A percentile compares a stretch with the other conserved stretches of the same genome.
Evolutionary conservation across 192 early-diverging fungal genomes (phyloP).

Genomic region (Coemansia sp.): DNA sequence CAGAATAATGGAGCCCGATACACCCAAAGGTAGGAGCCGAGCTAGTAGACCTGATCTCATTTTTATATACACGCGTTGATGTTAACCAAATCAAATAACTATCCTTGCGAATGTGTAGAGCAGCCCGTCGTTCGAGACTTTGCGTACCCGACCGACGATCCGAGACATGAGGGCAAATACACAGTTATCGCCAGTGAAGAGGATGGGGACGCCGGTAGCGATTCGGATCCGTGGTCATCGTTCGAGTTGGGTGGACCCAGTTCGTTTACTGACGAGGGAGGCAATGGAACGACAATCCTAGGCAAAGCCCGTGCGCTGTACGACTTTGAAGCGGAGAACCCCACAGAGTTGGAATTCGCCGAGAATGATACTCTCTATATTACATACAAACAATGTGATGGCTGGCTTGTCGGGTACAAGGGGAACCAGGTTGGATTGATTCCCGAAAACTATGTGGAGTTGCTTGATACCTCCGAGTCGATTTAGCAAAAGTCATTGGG

Average conservation of each 20-base stretch:
- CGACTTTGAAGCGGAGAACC: conserved; percentile 75
- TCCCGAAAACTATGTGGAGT: conserved; percentile 78
- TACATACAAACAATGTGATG: conserved; percentile 71
- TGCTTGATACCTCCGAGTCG: conserved; percentile 23
- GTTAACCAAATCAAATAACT: not conserved
- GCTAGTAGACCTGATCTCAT: not conserved
- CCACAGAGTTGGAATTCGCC: conserved; percentile 66
- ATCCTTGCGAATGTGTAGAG: conserved; percentile 16
- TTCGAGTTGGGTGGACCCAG: conserved; percentile 45
- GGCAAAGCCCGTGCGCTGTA: conserved; percentile 65
- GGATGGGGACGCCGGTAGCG: conserved; percentile 28
- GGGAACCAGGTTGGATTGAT: conserved; percentile 68
- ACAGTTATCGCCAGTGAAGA: conserved; percentile 23
- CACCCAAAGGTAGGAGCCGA: conserved; percentile 19
- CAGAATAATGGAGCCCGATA: conserved; percentile 3
- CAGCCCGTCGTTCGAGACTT: conserved; percentile 49
- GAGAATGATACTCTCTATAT: conserved; percentile 69
- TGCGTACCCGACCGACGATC: conserved; percentile 48
- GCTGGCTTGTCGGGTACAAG: conserved; percentile 76
- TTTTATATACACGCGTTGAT: not conserved
- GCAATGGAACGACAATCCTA: conserved; percentile 18
- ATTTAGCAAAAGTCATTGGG: not conserved
- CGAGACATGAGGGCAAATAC: conserved; percentile 42
- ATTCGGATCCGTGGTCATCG: conserved; percentile 47
- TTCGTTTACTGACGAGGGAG: conserved; percentile 11